phyloP scores from a whole-genome alignment of 2,329 filamentous ascomycete species.

The Phaeoacremonium minimum region DNA sequence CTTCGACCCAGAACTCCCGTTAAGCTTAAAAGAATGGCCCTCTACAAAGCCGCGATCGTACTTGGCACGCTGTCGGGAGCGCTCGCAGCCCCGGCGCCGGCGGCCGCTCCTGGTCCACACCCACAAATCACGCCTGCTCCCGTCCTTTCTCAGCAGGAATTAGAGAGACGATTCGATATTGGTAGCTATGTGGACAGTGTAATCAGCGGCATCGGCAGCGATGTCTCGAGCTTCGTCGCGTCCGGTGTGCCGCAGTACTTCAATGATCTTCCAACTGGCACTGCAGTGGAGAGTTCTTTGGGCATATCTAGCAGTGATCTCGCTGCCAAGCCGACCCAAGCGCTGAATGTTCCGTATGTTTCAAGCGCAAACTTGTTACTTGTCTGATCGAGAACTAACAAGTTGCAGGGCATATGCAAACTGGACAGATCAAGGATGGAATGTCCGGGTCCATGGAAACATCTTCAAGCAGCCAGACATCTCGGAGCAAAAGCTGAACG shows the following conservation, averaged over 20 bases:
- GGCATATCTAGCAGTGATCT: conserved; percentile 56
- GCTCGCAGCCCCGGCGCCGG: conserved; percentile 11
- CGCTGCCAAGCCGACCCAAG: conserved; percentile 61
- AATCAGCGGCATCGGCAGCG: conserved; percentile 46
- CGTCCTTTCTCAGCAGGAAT: conserved; percentile 19
- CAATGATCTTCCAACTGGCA: conserved; percentile 60
- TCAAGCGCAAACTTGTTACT: too few species aligned
- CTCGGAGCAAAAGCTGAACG: conserved; percentile 58
- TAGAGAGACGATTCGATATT: conserved; percentile 30
- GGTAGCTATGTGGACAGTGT: conserved; percentile 47
- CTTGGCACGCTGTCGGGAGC: conserved; percentile 7
- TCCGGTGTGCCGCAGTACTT: conserved; percentile 66
- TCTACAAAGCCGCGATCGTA: too few species aligned
- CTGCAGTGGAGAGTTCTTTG: conserved; percentile 55
- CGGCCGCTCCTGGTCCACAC: conserved; percentile 7
- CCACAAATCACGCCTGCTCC: conserved; percentile 20
- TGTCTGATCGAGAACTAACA: conserved; percentile 1
- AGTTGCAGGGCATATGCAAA: conserved; percentile 58
- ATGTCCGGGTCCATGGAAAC: conserved; percentile 71
- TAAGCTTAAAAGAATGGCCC: too few species aligned
- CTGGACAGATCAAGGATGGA: conserved; percentile 75
- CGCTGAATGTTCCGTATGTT: conserved; percentile 61
- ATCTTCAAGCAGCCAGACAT: conserved; percentile 77
- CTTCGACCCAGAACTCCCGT: too few species aligned
- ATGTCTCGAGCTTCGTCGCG: conserved; percentile 55